phyloP scores from a whole-genome alignment of 495 filamentous ascomycete genomes.

The Stereocaulon alpinum region DNA sequence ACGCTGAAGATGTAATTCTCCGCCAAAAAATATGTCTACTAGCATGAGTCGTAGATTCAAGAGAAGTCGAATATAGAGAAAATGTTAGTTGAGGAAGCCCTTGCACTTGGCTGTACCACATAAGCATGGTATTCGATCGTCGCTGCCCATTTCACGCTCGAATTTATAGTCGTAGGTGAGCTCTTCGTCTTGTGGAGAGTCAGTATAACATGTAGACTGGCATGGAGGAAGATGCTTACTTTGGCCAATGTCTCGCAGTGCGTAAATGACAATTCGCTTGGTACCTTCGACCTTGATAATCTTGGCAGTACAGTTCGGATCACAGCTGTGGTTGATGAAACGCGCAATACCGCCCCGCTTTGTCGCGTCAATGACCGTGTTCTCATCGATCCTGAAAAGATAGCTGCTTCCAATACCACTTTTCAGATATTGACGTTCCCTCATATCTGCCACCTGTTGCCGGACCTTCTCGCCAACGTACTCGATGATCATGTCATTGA shows the following conservation, averaged over 20 bases:
- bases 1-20: constrained; percentile 6
- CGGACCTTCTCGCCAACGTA: constrained; percentile 97
- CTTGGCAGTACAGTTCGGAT: constrained; percentile 96
- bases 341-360: constrained; percentile 96
- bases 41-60: constrained; percentile 9
- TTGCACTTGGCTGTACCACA: constrained; percentile 94
- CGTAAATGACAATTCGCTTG: constrained; percentile 98
- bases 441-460: constrained; percentile 90
- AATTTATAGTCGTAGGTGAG: constrained; percentile 99
- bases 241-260: constrained; percentile 82
- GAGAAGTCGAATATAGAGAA: constrained; percentile 2
- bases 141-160: constrained; percentile 87
- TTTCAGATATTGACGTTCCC: constrained; percentile 83
- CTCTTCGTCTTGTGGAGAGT: constrained; percentile 65
- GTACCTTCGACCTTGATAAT: constrained; percentile 99
- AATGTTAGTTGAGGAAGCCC: constrained; percentile 80
- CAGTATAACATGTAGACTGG: not conserved
- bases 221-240: constrained; percentile 48
- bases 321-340: constrained; percentile 99
- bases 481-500: constrained; percentile 99
- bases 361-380: constrained; percentile 93
- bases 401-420: constrained; percentile 97
- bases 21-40: constrained; percentile 1
- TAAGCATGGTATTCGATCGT: constrained; percentile 92
- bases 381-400: constrained; percentile 95